Base-by-base conservation (phyloP, 179 eudicot genomes). In the Patellifolia procumbens region DNA sequence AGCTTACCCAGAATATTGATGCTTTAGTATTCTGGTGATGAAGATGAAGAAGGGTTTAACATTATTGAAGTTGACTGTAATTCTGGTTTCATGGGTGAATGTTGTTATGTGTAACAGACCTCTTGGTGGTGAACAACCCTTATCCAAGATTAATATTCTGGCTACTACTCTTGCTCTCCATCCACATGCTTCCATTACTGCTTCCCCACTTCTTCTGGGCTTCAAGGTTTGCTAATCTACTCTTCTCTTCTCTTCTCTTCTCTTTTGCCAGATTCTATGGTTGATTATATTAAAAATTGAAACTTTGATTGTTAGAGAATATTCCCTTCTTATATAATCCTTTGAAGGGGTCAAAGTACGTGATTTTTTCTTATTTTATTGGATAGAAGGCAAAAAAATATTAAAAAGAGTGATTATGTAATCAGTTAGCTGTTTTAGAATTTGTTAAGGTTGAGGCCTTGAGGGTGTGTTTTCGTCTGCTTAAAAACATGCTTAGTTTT, bases 91-190 rank as follows among this genome's bases (percentile, higher is more conserved):
- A 43, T 68, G 77, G 26, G 29, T 73, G n/a, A 81, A 72, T 79
- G 13, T 76, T 22, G 84, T 52, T 75, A 76, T 70, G 9, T 83
- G 81, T 17, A 78, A 83, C 35, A 68, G 32, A 15, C 58, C 53
- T 13, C 9, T 61, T 17, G 69, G 72, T n/a, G 91, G 86, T 2
- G 91, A 78, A 19, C 97, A 92, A 45, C 97, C 97, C 5, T 72
- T 91, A n/a, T 85, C 96, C 1, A 77, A 86, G 48, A 92, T 92
- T 8, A 82, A 90, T 46, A 88, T 92, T 66, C 86, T 88, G 35
- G 82, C 81, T 35, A 68, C 88, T 22, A 69, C 70, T 45, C 22
- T 81, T 64, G 84, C 83, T 28, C 83, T 90, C 12, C 79, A 67
- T 37, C 73, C 77, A n/a, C 78, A 78, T n/a, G 89, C 89, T 4